These are phyloP conservation scores for Cordia subcordata DNA, from an alignment of 257 asterid genomes.

Conservation along the genomic window DNA sequence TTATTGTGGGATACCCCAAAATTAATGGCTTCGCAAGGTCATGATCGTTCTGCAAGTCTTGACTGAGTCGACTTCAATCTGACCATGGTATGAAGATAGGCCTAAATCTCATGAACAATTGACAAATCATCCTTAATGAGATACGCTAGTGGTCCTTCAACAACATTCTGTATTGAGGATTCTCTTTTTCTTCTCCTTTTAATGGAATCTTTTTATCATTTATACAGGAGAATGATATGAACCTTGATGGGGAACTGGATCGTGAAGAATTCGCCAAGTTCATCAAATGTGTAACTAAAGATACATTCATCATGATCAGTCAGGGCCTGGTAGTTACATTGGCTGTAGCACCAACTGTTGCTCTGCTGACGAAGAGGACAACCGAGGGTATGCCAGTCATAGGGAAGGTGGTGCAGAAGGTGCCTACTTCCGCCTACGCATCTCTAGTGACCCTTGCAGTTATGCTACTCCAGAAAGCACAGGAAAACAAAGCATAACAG, in stretches of 20 bases:
- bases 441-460: constrained; percentile 68
- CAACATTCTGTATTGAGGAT: neutral
- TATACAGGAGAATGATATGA: constrained; percentile 63
- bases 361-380: constrained; percentile 66
- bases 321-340: constrained; percentile 66
- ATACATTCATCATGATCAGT: constrained; percentile 60
- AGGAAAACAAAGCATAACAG: constrained; percentile 27
- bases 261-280: constrained; percentile 71
- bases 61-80: too few relatives aligned
- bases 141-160: too few relatives aligned
- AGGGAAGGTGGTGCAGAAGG: constrained; percentile 73
- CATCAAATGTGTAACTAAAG: constrained; percentile 54
- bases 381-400: constrained; percentile 85
- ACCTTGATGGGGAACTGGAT: constrained; percentile 75
- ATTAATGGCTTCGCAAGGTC: too few relatives aligned
- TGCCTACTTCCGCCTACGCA: constrained; percentile 75
- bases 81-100: too few relatives aligned
- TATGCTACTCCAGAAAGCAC: constrained; percentile 61
- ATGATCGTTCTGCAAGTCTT: too few relatives aligned
- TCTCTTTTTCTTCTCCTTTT: neutral
- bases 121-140: too few relatives aligned
- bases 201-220: neutral
- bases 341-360: constrained; percentile 90
- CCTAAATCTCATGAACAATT: too few relatives aligned
- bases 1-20: too few relatives aligned